phyloP scores from a whole-genome alignment of 2,329 filamentous ascomycete genomes.

The Chlorencoelia australis region DNA sequence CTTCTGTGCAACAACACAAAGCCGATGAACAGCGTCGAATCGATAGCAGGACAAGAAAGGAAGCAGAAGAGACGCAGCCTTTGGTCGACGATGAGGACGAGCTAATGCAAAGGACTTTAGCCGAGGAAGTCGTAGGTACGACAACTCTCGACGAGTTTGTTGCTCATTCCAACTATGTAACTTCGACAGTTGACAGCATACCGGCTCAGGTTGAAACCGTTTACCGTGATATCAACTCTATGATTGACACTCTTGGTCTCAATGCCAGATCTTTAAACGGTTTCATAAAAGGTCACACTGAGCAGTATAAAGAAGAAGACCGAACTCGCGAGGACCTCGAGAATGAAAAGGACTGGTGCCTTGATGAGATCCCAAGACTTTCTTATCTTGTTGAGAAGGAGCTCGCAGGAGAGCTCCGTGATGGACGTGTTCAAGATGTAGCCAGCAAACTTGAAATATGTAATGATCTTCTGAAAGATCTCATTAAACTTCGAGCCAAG shows the following conservation, averaged over 20 bases:
- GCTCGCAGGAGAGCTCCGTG: slow-evolving; percentile 53
- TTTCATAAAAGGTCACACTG: slow-evolving; percentile 58
- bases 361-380: slow-evolving; percentile 67
- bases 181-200: slow-evolving; percentile 41
- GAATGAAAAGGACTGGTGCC: slow-evolving; percentile 55
- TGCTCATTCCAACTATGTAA: slow-evolving; percentile 45
- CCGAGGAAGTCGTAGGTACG: slow-evolving; percentile 50
- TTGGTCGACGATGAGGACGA: slow-evolving; percentile 62
- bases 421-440: slow-evolving; percentile 58
- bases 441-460: slow-evolving; percentile 59
- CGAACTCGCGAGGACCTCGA: slow-evolving; percentile 61
- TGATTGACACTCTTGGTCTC: slow-evolving; percentile 86
- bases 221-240: slow-evolving; percentile 78
- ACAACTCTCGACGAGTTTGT: slow-evolving; percentile 58
- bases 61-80: slow-evolving; percentile 45
- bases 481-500: slow-evolving; percentile 62
- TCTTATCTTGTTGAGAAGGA: slow-evolving; percentile 52
- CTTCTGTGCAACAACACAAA: slow-evolving; percentile 19
- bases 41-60: slow-evolving; percentile 40
- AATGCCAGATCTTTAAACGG: slow-evolving; percentile 55
- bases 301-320: slow-evolving; percentile 40
- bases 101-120: slow-evolving; percentile 52
- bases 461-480: slow-evolving; percentile 57
- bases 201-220: slow-evolving; percentile 55
- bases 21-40: slow-evolving; percentile 21